These are phyloP conservation scores for Byssoonygena ceratinophila DNA, from an alignment of 2,329 filamentous ascomycete genomes.

Conservation along the genomic window DNA sequence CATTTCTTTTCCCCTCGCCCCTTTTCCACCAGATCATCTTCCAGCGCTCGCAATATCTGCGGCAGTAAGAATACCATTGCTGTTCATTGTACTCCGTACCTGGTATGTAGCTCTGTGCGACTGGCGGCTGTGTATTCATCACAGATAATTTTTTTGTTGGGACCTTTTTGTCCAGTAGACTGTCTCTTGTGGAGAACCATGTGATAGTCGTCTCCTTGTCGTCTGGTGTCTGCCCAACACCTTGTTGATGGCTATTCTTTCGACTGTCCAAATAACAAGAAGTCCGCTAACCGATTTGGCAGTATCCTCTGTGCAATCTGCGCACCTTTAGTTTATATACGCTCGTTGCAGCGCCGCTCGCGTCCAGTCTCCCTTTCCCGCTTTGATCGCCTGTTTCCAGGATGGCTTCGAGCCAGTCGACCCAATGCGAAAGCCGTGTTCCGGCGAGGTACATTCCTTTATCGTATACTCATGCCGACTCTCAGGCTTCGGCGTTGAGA, in stretches of 20 bases:
- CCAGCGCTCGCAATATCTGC: too few species aligned
- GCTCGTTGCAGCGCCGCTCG: neutral
- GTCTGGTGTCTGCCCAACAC: neutral
- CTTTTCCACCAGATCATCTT: too few species aligned
- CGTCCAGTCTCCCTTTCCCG: neutral
- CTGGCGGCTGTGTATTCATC: neutral
- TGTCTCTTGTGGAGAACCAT: neutral
- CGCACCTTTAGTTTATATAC: neutral
- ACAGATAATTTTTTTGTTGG: neutral
- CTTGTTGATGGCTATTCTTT: neutral
- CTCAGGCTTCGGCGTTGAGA: slow-evolving; percentile 64
- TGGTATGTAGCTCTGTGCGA: slow-evolving; percentile 3
- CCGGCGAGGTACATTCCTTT: slow-evolving; percentile 53
- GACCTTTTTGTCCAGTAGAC: neutral
- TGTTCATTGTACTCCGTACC: too few species aligned
- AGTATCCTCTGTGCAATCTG: neutral
- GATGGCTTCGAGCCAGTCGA: slow-evolving; percentile 7
- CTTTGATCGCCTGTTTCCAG: neutral
- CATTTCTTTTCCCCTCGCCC: neutral
- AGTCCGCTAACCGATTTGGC: neutral
- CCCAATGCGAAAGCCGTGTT: slow-evolving; percentile 14
- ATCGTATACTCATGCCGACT: slow-evolving; percentile 65
- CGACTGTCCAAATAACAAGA: neutral
- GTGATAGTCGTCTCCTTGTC: neutral
- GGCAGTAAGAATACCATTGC: too few species aligned